These are phyloP conservation scores for Tephrocybe sp. DNA, from an alignment of 768 basidiomycete genomes.

Conservation along the genomic window DNA sequence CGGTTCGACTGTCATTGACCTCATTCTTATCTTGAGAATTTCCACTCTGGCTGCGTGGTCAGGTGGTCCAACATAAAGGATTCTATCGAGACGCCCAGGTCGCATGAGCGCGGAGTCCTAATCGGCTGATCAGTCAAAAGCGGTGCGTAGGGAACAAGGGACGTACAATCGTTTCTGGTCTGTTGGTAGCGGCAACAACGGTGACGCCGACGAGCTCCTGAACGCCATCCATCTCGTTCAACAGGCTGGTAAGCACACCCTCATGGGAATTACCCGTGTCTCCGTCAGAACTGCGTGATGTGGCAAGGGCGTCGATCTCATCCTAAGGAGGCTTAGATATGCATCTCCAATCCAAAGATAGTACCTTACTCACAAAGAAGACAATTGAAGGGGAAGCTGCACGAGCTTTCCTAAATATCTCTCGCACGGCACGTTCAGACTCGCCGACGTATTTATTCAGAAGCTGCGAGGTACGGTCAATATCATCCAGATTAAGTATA, in stretches of 20 bases:
- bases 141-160: neutral
- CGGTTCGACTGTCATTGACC: conserved; percentile 78
- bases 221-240: conserved; percentile 99
- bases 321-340: conserved; percentile 53
- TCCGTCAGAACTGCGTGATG: conserved; percentile 63
- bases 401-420: conserved; percentile 93
- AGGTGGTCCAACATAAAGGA: conserved; percentile 93
- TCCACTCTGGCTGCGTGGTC: conserved; percentile 78
- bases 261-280: conserved; percentile 66
- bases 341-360: neutral
- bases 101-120: conserved; percentile 96
- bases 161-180: conserved; percentile 89
- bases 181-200: conserved; percentile 92
- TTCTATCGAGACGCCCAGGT: conserved; percentile 91
- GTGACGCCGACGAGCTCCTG: conserved; percentile 95
- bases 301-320: conserved; percentile 93
- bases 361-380: conserved; percentile 75
- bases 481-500: neutral
- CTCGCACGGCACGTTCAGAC: conserved; percentile 92
- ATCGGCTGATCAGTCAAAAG: conserved; percentile 1
- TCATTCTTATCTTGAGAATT: conserved; percentile 77
- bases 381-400: conserved; percentile 94
- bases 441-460: conserved; percentile 97
- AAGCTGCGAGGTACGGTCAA: conserved; percentile 50
- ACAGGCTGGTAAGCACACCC: conserved; percentile 87